phyloP scores from a whole-genome alignment of 208 protist genomes.

The Crithidia mellificae region DNA sequence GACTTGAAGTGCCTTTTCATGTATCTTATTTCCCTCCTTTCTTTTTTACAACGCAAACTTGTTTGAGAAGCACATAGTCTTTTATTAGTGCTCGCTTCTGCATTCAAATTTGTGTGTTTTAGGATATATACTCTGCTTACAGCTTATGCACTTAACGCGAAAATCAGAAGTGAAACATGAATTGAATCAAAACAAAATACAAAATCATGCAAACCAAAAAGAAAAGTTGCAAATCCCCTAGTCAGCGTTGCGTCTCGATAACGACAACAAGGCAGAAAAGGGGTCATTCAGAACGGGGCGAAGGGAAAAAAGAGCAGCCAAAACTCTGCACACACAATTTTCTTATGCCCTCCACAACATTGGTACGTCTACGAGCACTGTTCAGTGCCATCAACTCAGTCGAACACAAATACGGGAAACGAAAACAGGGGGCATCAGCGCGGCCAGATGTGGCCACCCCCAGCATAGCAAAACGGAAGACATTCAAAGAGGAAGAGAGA shows the following conservation, averaged over 20 bases:
- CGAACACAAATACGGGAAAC: too few species aligned
- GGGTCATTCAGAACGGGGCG: not conserved
- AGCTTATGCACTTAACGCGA: slow-evolving; percentile 15
- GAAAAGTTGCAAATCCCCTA: not conserved
- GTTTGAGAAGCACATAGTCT: too few species aligned
- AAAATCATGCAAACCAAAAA: not conserved
- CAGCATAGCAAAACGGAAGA: not conserved
- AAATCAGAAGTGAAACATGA: not conserved
- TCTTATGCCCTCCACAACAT: not conserved
- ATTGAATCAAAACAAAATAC: slow-evolving; percentile 24
- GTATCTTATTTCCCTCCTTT: too few species aligned
- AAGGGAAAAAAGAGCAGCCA: not conserved
- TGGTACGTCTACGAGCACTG: not conserved
- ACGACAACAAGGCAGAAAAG: not conserved
- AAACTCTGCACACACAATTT: too few species aligned
- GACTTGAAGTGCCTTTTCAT: too few species aligned
- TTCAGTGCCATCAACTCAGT: not conserved
- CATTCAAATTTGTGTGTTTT: not conserved
- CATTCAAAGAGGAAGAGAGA: not conserved
- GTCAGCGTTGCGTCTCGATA: not conserved
- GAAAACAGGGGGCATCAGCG: too few species aligned
- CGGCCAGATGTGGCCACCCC: too few species aligned
- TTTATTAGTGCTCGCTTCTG: too few species aligned
- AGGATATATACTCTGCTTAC: slow-evolving; percentile 8
- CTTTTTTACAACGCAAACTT: too few species aligned